Conservation (phyloP, 2,329 filamentous ascomycete species). For the Celoporthe dispersa region DNA sequence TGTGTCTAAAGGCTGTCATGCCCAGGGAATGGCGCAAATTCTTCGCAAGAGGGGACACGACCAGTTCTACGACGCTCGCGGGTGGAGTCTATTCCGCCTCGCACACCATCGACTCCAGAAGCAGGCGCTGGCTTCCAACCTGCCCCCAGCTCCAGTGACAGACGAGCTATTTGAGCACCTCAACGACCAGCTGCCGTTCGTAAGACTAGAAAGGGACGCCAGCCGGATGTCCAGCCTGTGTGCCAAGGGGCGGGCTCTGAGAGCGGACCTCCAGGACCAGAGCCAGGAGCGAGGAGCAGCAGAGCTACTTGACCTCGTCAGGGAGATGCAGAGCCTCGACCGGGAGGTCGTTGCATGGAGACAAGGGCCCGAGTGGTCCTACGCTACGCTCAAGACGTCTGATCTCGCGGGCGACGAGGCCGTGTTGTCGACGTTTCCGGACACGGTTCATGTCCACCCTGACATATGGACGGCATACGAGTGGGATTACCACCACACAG, state of each 20-base stretch:
- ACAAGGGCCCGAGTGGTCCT: conserved; percentile 40
- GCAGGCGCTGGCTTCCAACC: conserved; percentile 40
- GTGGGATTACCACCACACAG: conserved; percentile 46
- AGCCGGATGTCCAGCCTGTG: conserved; percentile 38
- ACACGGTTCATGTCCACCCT: conserved; percentile 40
- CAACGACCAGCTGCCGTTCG: conserved; percentile 36
- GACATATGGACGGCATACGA: conserved; percentile 48
- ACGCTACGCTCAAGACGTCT: conserved; percentile 33
- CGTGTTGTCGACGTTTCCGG: conserved; percentile 30
- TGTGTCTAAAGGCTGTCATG: conserved; percentile 38
- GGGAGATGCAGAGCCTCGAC: conserved; percentile 40
- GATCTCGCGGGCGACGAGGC: conserved; percentile 29
- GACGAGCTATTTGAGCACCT: conserved; percentile 38
- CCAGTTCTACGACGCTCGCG: conserved; percentile 41
- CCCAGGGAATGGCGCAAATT: conserved; percentile 47
- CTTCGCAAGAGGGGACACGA: conserved; percentile 42
- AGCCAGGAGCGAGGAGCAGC: conserved; percentile 23
- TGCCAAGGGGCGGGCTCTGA: conserved; percentile 37
- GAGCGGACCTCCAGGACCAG: conserved; percentile 24
- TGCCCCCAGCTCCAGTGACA: conserved; percentile 37
- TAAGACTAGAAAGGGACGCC: conserved; percentile 38
- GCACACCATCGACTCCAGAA: conserved; percentile 47
- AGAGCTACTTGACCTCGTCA: conserved; percentile 35
- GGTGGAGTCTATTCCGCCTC: conserved; percentile 46
- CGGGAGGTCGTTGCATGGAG: conserved; percentile 39